Percentiles rank a stretch among this genome's conserved stretches.
Evolutionary conservation across 2,329 filamentous ascomycete genomes (phyloP).

Genomic region (Alternaria incomplexa): DNA sequence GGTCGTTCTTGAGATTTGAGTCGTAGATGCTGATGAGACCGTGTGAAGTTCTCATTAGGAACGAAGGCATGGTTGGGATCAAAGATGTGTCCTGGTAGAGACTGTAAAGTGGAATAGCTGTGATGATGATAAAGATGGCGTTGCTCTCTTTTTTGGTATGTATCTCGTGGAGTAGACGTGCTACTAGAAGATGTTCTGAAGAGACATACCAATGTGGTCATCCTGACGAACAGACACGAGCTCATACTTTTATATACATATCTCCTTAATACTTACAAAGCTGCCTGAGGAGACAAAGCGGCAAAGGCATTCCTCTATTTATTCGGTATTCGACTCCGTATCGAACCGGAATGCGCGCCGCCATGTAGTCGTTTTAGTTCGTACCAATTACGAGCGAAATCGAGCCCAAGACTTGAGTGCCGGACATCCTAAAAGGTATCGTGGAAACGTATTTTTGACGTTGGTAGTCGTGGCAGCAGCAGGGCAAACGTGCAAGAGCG

Average conservation of each 20-base stretch:
- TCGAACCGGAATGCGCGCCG: not conserved
- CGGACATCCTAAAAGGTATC: not conserved
- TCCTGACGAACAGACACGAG: not conserved
- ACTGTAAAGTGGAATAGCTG: not conserved
- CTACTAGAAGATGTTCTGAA: not conserved
- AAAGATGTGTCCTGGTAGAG: not conserved
- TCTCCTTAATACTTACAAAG: not conserved
- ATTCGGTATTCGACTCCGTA: not conserved
- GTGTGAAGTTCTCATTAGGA: conserved; percentile 26
- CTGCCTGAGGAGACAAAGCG: not conserved
- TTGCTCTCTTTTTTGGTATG: not conserved
- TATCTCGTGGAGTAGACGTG: not conserved
- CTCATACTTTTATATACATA: not conserved
- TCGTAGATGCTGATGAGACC: conserved; percentile 32
- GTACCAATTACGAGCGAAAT: not conserved
- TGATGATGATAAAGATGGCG: too few relatives aligned
- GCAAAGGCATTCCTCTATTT: not conserved
- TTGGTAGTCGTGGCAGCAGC: not conserved
- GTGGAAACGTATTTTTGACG: not conserved
- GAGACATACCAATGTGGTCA: not conserved
- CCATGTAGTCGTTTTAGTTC: not conserved
- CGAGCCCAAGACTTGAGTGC: not conserved
- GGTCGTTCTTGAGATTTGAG: conserved; percentile 21
- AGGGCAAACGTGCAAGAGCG: not conserved
- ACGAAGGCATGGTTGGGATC: conserved; percentile 13